Base-by-base conservation (phyloP, 495 filamentous ascomycete genomes). In the Cryomyces antarcticus region DNA sequence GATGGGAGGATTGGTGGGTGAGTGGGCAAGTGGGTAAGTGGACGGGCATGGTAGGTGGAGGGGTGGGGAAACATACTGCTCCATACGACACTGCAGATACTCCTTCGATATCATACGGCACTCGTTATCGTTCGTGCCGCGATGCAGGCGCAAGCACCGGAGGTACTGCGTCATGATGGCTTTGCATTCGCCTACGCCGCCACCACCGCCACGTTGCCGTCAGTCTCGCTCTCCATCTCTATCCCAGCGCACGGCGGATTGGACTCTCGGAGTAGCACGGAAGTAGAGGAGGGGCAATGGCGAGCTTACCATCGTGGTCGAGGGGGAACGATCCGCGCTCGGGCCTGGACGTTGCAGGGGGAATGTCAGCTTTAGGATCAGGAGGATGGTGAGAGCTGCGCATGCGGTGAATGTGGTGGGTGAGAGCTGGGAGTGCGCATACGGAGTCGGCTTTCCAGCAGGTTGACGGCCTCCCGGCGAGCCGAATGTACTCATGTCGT, bases 281-380 rank as follows among this genome's bases (percentile, higher is more conserved):
- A 24, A 24, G 17, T 1, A 2, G 27, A 11, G 41, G 5, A 39
- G 11, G 27, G 30, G 17, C 17, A 24, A 24, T 24, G 17, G 17
- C 17, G 28, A 41, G 44, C 64, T 55, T 65, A 87, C 85, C 87
- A 53, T 93, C 85, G 50, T 94, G 88, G 56, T 97, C 89, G 37
- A 97, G 76, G 24, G 89, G 89, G 54, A 97, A 97, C 58, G 84
- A 92, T 37, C 89, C 89, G 43, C 89, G 80, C 59, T 97, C 84
- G 0, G 89, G 89, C 39, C 85, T 92, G 49, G 37, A 34, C 9
- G 13, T 31, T 28, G 11, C 28, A 46, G 31, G 9, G 38, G 42
- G 27, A 17, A 17, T 49, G 13, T 38, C 33, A 36, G 33, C 33
- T 36, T 36, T 2, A 36, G 12, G 9, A 13, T 36, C 9, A 13